Evolutionary conservation across 768 basidiomycete genomes (phyloP).

Genomic region (Boletus coccyginus): DNA sequence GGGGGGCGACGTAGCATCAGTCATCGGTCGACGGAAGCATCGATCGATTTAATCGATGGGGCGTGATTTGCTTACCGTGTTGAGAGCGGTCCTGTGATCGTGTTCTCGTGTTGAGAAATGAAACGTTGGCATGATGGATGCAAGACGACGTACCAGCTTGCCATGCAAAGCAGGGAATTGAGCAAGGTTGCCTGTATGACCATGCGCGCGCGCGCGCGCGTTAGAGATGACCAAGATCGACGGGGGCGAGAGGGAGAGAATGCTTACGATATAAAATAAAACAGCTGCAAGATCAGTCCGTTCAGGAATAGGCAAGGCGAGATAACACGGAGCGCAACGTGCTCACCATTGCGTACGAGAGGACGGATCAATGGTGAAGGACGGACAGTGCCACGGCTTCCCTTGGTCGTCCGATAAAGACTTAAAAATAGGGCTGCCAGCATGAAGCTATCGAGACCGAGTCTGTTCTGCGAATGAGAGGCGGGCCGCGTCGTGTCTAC

Average conservation of each 20-base stretch:
- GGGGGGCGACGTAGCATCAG: too few species aligned
- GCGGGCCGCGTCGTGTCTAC: neutral
- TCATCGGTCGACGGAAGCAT: too few species aligned
- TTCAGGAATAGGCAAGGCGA: neutral
- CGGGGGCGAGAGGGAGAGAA: too few species aligned
- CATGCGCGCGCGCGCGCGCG: too few species aligned
- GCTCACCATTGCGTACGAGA: conserved; percentile 27
- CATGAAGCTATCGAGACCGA: conserved; percentile 12
- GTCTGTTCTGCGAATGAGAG: conserved; percentile 6
- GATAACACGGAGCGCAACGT: neutral
- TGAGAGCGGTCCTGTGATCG: conserved; percentile 5
- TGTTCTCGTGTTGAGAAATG: neutral
- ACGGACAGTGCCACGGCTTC: neutral
- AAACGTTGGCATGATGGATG: too few species aligned
- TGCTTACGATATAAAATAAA: conserved; percentile 16
- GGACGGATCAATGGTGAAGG: conserved; percentile 6
- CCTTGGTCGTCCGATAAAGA: neutral
- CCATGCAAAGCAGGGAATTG: conserved; percentile 4
- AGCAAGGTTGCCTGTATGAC: conserved; percentile 4
- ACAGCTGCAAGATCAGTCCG: conserved; percentile 3
- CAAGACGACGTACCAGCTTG: conserved; percentile 15
- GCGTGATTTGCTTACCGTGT: conserved; percentile 2
- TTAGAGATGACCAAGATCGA: neutral
- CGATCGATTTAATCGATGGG: too few species aligned
- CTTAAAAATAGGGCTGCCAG: conserved; percentile 1